Evolutionary conservation across 176 grass and related monocot species (phyloP), one percentile per base, ranked within the genome.

Genomic region (Leersia perrieri): DNA sequence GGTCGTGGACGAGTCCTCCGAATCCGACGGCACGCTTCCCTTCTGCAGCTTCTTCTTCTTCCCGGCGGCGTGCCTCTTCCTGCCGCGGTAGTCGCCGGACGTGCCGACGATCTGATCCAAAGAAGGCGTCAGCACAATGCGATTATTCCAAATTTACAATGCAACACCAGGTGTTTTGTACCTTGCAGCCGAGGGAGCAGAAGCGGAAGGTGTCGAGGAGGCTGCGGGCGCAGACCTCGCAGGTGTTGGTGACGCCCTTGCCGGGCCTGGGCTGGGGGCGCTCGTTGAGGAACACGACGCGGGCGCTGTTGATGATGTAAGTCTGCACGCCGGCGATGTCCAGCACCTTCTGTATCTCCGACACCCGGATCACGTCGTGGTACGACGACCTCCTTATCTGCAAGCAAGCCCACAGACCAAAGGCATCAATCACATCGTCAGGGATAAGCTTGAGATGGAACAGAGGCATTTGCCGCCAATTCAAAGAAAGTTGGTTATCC

Each of bases 121-220:
- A 40, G 76, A 44, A 32, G 9, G 53, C 33, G 58, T 33, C 22
- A 12, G 14, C 31, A 33, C 22, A 80, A 80, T n/a, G 47, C n/a
- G n/a, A n/a, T n/a, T n/a, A n/a, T n/a, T n/a, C n/a, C n/a, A n/a
- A n/a, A n/a, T n/a, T n/a, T n/a, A n/a, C 20, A 74, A 55, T 68
- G 42, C 35, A 80, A 30, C 76, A 49, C 4, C 6, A 53, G 49
- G 49, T 53, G 49, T 7, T 20, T 3, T 20, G 26, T 51, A 92
- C 92, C 96, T 99, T 99, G 90, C 96, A 99, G 31, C 96, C 92
- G 58, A 99, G 96, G 27, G 96, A 99, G 87, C 96, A 99, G 87
- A 99, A 99, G 39, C 92, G 90, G 81, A 95, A 99, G 76, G 90
- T 91, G 86, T 99, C 96, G 82, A 95, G 90, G 47, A 99, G 92